Percentiles rank a stretch among this genome's conserved stretches.
phyloP scores from a whole-genome alignment of 495 filamentous ascomycete genomes.

The Zalerion maritima region DNA sequence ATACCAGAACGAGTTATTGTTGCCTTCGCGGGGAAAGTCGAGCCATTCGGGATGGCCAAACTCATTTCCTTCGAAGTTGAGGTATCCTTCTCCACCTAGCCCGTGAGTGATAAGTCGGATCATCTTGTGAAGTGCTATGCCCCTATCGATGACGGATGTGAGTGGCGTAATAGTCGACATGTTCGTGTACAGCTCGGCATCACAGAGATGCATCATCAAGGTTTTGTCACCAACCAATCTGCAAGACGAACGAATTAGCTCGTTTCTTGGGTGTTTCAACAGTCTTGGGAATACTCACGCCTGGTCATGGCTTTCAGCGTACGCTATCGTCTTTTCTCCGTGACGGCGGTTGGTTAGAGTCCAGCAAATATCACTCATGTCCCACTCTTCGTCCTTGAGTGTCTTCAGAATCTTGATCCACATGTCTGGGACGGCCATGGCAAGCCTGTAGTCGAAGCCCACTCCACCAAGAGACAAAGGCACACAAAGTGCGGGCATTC shows the following conservation, averaged over 20 bases:
- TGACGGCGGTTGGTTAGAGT: conserved; percentile 86
- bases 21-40: conserved; percentile 90
- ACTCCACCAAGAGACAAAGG: conserved; percentile 74
- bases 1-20: conserved; percentile 94
- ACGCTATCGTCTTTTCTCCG: conserved; percentile 97
- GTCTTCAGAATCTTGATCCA: conserved; percentile 98
- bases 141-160: conserved; percentile 82
- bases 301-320: conserved; percentile 94
- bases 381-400: conserved; percentile 82
- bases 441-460: conserved; percentile 93
- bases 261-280: not conserved
- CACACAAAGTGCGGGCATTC: conserved; percentile 91
- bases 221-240: conserved; percentile 95
- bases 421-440: conserved; percentile 97
- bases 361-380: conserved; percentile 69
- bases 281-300: conserved; percentile 47
- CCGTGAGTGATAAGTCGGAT: conserved; percentile 86
- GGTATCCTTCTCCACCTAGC: conserved; percentile 93
- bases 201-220: conserved; percentile 94
- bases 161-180: conserved; percentile 78
- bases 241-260: conserved; percentile 20
- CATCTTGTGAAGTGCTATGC: conserved; percentile 89
- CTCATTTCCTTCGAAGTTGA: conserved; percentile 98
- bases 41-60: conserved; percentile 99
- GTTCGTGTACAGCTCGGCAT: conserved; percentile 93